A percentile compares a stretch with the other conserved stretches of the same genome.
Conservation (phyloP, 2,329 filamentous ascomycete species). For the Neopestalotiopsis rosae region DNA sequence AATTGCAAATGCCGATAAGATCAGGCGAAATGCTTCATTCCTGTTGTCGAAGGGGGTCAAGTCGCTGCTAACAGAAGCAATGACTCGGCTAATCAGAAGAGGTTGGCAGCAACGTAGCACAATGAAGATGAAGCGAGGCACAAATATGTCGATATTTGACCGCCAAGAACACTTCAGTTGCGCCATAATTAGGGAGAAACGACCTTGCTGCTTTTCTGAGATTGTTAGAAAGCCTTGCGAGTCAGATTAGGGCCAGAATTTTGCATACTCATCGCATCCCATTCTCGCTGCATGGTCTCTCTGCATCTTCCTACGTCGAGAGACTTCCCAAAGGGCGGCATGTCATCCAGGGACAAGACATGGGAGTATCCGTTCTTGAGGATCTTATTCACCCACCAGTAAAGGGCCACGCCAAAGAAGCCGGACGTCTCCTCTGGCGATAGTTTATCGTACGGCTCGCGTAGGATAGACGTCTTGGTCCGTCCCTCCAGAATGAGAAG, state of each 20-base stretch:
- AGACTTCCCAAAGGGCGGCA: background rate
- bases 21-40: conserved; percentile 2
- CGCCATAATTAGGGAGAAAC: background rate
- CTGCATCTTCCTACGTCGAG: background rate
- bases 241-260: background rate
- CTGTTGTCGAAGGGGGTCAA: background rate
- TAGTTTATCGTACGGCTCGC: background rate
- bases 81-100: background rate
- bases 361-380: background rate
- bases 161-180: background rate
- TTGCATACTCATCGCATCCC: background rate
- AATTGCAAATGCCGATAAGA: background rate
- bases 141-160: background rate
- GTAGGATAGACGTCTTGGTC: conserved; percentile 3
- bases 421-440: conserved; percentile 2
- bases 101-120: background rate
- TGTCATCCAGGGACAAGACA: conserved; percentile 1
- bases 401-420: background rate
- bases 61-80: background rate
- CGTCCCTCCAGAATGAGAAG: background rate
- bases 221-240: background rate
- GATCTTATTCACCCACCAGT: background rate
- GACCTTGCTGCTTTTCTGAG: background rate
- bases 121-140: background rate
- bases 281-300: background rate